phyloP scores from a whole-genome alignment of 2,329 filamentous ascomycete species.

The Coniochaeta pulveracea region DNA sequence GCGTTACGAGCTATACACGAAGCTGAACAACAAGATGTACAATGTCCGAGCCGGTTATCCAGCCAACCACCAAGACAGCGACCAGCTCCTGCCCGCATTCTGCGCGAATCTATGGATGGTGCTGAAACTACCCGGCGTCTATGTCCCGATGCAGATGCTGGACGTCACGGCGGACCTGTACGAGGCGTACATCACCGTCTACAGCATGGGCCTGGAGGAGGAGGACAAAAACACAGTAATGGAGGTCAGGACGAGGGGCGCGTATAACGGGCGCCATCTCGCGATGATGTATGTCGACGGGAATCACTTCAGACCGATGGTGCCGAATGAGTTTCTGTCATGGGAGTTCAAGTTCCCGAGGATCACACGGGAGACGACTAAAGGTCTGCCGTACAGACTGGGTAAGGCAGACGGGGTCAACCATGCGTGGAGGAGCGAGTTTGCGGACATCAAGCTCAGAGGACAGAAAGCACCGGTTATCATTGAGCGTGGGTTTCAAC shows the following conservation, averaged over 20 bases:
- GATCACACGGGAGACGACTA: constrained; percentile 9
- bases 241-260: constrained; percentile 17
- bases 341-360: constrained; percentile 22
- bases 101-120: constrained; percentile 19
- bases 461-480: constrained; percentile 3
- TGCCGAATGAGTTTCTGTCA: constrained; percentile 18
- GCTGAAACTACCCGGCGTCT: constrained; percentile 17
- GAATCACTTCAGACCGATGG: constrained; percentile 20
- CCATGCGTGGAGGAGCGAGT: constrained; percentile 4
- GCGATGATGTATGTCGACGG: constrained; percentile 13
- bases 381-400: neutral
- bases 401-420: neutral
- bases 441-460: neutral
- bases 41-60: neutral
- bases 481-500: neutral
- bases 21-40: constrained; percentile 13
- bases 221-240: constrained; percentile 8
- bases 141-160: constrained; percentile 17
- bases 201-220: constrained; percentile 10
- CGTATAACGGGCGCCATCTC: constrained; percentile 19
- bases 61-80: too few relatives aligned
- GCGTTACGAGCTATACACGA: constrained; percentile 14
- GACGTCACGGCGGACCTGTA: constrained; percentile 22
- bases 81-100: too few relatives aligned
- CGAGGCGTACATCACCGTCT: constrained; percentile 19